Conservation (phyloP, 1,139 yeast genomes). For the Sugiyamaella novakii region DNA sequence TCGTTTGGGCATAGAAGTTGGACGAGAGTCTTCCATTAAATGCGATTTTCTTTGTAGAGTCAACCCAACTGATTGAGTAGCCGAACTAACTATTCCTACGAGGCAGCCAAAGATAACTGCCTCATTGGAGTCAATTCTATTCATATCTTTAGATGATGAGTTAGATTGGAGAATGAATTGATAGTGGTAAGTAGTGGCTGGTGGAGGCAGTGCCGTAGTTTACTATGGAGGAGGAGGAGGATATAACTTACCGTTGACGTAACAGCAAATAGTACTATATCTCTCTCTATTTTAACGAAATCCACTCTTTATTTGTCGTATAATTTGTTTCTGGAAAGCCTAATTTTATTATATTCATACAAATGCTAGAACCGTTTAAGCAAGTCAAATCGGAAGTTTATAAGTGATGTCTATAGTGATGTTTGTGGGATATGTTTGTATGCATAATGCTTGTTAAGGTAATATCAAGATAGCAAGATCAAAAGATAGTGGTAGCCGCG, state of each 20-base stretch:
- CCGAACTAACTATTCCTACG: conserved; percentile 77
- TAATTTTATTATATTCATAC: no score
- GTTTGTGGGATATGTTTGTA: background rate
- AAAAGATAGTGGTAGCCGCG: conserved; percentile 8
- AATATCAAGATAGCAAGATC: conserved; percentile 6
- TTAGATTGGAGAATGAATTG: no score
- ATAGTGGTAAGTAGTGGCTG: no score
- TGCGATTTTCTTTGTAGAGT: conserved; percentile 85
- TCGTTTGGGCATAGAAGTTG: conserved; percentile 35
- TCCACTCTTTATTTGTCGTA: no score
- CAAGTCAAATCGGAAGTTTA: no score
- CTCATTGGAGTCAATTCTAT: conserved; percentile 25
- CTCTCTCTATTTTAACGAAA: no score
- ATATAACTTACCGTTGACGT: no score
- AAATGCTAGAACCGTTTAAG: no score
- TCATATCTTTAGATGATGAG: conserved; percentile 16
- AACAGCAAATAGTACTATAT: no score
- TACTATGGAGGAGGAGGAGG: no score
- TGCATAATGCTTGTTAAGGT: conserved; percentile 13
- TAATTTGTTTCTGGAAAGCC: no score
- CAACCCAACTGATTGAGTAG: conserved; percentile 79
- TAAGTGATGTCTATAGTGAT: conserved; percentile 3
- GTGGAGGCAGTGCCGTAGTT: no score
- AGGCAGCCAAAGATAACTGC: conserved; percentile 57
- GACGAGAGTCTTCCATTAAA: conserved; percentile 38